Evolutionary conservation across 129 eudicot species (phyloP).

Genomic region (Logfia minima): DNA sequence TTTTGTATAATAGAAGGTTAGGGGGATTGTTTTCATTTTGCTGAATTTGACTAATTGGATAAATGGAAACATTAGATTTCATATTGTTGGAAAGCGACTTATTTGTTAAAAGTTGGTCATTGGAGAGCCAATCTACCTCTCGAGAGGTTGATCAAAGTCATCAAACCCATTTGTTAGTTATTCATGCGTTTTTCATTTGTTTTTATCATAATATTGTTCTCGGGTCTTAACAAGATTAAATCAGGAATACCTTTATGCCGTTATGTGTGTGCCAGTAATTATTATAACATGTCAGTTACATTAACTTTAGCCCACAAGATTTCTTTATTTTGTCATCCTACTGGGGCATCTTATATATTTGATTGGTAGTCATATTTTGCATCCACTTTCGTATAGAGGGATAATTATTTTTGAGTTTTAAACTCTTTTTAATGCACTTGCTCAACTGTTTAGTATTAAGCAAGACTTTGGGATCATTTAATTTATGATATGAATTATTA

Average conservation of each 20-base stretch:
- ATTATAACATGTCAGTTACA: background rate
- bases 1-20: background rate
- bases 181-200: too few species aligned
- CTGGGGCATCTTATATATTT: background rate
- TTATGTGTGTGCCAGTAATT: background rate
- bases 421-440: constrained; percentile 8
- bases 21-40: background rate
- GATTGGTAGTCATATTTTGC: constrained; percentile 11
- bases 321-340: background rate
- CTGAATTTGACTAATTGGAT: background rate
- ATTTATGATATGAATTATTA: constrained; percentile 1
- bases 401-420: background rate
- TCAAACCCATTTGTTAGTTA: too few species aligned
- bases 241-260: background rate
- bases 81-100: too few species aligned
- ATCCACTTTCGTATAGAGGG: constrained; percentile 9
- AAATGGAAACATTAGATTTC: background rate
- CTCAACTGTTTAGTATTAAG: constrained; percentile 4
- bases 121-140: too few species aligned
- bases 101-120: too few species aligned
- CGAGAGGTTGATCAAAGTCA: too few species aligned
- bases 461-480: constrained; percentile 3
- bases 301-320: constrained; percentile 4
- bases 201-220: background rate
- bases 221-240: background rate